Conservation (phyloP, 2,329 filamentous ascomycete species). For the Neonectria faginata region DNA sequence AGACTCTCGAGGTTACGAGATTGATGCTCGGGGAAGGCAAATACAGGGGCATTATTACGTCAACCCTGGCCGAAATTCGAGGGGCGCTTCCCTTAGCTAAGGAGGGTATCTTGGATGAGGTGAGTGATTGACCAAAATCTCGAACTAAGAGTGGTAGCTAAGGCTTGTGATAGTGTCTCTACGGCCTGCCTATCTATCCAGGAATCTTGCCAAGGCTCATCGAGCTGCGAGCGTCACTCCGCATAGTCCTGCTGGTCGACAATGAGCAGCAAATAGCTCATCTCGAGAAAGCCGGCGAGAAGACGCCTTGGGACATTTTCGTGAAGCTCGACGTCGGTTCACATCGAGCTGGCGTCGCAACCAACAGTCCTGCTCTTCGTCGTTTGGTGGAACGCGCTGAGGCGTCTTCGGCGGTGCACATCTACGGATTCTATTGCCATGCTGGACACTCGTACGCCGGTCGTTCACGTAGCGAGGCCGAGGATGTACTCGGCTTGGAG, state of each 20-base stretch:
- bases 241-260: slow-evolving; percentile 53
- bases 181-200: slow-evolving; percentile 55
- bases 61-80: slow-evolving; percentile 55
- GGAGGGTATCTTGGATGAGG: slow-evolving; percentile 56
- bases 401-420: slow-evolving; percentile 43
- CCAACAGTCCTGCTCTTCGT: slow-evolving; percentile 42
- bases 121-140: slow-evolving; percentile 29
- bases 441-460: slow-evolving; percentile 53
- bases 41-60: slow-evolving; percentile 54
- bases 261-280: slow-evolving; percentile 49
- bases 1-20: slow-evolving; percentile 53
- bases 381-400: slow-evolving; percentile 45
- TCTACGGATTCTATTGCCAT: slow-evolving; percentile 55
- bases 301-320: slow-evolving; percentile 50
- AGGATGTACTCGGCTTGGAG: slow-evolving; percentile 47
- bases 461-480: slow-evolving; percentile 47
- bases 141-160: neutral
- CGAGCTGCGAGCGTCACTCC: slow-evolving; percentile 45
- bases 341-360: slow-evolving; percentile 49
- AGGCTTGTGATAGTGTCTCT: slow-evolving; percentile 46
- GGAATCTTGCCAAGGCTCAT: slow-evolving; percentile 48
- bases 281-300: slow-evolving; percentile 41
- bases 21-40: slow-evolving; percentile 55
- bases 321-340: slow-evolving; percentile 54
- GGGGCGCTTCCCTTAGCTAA: slow-evolving; percentile 53